phyloP scores from a whole-genome alignment of 1,284 basidiomycete species.

The Wallemia ichthyophaga region DNA sequence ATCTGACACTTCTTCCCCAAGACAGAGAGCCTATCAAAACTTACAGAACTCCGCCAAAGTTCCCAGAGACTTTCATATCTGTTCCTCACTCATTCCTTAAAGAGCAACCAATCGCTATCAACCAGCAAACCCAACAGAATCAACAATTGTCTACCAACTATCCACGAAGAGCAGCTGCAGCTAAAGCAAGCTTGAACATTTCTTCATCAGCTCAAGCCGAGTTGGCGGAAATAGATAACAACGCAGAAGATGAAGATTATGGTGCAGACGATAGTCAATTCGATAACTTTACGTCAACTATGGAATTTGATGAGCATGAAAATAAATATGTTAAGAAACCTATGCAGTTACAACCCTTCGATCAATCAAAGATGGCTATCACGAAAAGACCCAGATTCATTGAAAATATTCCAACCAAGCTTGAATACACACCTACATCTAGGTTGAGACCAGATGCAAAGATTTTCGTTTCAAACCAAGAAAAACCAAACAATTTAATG shows the following conservation, averaged over 20 bases:
- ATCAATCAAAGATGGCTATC: neutral
- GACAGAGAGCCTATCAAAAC: slow-evolving; percentile 82
- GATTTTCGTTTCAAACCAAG: slow-evolving; percentile 1
- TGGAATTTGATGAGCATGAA: neutral
- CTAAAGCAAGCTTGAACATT: neutral
- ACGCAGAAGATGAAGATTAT: neutral
- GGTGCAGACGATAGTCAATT: neutral
- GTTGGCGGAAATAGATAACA: neutral
- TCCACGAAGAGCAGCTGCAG: neutral
- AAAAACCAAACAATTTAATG: slow-evolving; percentile 1
- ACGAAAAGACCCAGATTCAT: neutral
- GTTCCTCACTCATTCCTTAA: neutral
- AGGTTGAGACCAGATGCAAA: slow-evolving; percentile 1
- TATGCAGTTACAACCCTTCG: neutral
- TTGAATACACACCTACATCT: slow-evolving; percentile 1
- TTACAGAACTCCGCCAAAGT: slow-evolving; percentile 49
- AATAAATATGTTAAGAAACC: neutral
- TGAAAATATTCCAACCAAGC: neutral
- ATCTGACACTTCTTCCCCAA: slow-evolving; percentile 23
- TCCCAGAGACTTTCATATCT: slow-evolving; percentile 1
- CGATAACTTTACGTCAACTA: neutral
- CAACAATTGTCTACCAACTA: neutral
- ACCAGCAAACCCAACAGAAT: neutral
- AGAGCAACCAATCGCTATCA: neutral
- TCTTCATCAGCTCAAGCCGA: neutral